Evolutionary conservation across 2,329 filamentous ascomycete species (phyloP).

Genomic region (Corniculantispora saksenae): DNA sequence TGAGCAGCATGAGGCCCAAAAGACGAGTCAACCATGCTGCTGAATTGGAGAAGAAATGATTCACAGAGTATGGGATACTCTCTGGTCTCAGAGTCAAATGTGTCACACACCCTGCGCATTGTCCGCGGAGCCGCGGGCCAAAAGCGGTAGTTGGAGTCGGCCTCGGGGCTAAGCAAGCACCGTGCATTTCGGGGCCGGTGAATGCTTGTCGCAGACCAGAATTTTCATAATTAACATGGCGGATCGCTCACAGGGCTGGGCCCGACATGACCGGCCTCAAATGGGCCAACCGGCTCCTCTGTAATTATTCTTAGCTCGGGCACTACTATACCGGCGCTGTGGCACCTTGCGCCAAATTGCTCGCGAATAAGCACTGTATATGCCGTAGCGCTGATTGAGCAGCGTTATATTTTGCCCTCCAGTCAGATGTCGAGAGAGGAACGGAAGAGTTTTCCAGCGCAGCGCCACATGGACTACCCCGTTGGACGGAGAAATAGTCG

Average conservation of each 20-base stretch:
- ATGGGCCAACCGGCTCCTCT: neutral
- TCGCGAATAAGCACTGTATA: slow-evolving; percentile 9
- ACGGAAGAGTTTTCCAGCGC: neutral
- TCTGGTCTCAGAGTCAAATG: neutral
- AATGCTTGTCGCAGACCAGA: neutral
- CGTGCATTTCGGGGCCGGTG: slow-evolving; percentile 12
- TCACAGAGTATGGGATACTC: neutral
- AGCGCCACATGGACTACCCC: neutral
- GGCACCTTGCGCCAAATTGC: neutral
- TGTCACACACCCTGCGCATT: neutral
- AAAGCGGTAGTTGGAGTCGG: slow-evolving; percentile 16
- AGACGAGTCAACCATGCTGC: no score
- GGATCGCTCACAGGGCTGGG: slow-evolving; percentile 16
- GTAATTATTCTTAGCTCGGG: neutral
- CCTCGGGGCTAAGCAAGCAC: slow-evolving; percentile 18
- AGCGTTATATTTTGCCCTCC: neutral
- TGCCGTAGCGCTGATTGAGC: slow-evolving; percentile 11
- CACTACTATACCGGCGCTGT: neutral
- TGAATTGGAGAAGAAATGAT: no score
- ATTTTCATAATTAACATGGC: neutral
- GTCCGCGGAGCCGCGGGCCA: slow-evolving; percentile 17
- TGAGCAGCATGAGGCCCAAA: no score
- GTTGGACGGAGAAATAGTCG: neutral
- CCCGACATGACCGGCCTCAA: neutral
- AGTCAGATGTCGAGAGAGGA: neutral